Evolutionary conservation across 805 yeast species (phyloP).

Genomic region (Metschnikowia rubicola): DNA sequence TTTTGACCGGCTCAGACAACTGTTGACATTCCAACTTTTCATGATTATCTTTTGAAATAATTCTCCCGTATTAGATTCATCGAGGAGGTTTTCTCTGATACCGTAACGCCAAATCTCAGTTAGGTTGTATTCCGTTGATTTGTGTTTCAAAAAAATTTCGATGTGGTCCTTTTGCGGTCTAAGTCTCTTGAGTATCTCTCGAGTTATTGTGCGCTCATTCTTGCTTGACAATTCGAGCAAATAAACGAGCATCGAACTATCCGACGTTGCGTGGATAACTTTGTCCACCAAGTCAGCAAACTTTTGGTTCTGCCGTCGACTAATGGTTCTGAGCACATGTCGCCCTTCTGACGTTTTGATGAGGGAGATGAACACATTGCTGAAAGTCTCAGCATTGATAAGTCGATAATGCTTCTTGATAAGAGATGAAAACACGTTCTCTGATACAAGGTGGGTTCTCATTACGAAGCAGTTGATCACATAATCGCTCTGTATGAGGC

Average conservation of each 20-base stretch:
- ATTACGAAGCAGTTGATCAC: conserved; percentile 3
- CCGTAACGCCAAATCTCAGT: conserved; percentile 16
- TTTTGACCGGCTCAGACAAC: conserved; percentile 3
- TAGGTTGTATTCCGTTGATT: conserved; percentile 11
- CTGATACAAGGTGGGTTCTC: conserved; percentile 1
- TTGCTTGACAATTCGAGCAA: conserved; percentile 6
- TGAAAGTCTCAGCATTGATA: not conserved
- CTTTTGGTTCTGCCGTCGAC: not conserved
- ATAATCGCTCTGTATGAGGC: conserved; percentile 1
- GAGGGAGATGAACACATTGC: not conserved
- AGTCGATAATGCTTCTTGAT: not conserved
- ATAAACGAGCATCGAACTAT: not conserved
- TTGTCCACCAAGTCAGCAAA: not conserved
- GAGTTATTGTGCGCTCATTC: not conserved
- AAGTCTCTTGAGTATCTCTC: conserved; percentile 1
- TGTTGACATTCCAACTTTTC: conserved; percentile 11
- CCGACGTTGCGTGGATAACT: not conserved
- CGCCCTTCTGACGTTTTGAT: conserved; percentile 2
- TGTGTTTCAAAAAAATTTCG: not conserved
- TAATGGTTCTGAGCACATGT: conserved; percentile 3
- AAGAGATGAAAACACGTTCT: not conserved
- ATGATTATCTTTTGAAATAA: conserved; percentile 14
- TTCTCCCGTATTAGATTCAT: conserved; percentile 4
- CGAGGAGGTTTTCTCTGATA: conserved; percentile 11
- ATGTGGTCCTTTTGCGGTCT: not conserved